Base-by-base conservation (phyloP, 179 eudicot species). In the Monotropa hypopitys region DNA sequence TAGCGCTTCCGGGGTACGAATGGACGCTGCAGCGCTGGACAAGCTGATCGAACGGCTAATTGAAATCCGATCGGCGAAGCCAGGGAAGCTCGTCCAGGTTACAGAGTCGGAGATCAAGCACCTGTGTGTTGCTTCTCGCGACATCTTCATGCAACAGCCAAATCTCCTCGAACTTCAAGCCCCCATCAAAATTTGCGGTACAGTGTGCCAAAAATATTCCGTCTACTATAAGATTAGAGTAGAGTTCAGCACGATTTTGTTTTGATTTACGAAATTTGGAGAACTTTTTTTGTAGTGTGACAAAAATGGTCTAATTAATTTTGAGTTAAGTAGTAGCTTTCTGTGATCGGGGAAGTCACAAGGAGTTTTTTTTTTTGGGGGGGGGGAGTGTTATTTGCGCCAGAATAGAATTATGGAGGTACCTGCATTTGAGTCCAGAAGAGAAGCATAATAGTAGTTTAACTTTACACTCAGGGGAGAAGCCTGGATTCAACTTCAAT, bases 181-280 rank as follows among this genome's bases (percentile, higher is more conserved):
- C 7, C 97, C 98, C 75, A 89, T 94, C 75, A 94, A 93, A 85
- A 90, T 90, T 82, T 94, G 98, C 77, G 97, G 97, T 91, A 89
- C 59, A 18, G 16, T 5, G 6, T 45, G 53, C 43, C 0, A 38
- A 5, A 1, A 23, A 7, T n/a, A 1, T 74, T 42, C 1, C 15
- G 11, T 42, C 21, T 26, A n/a, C 11, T 40, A 12, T 23, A 13
- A 18, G 28, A 11, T 61, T 45, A 56, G 30, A 10, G 49, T 8
- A 10, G 43, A 9, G 18, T 74, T 23, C 3, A 38, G 35, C 61
- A 9, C 20, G 6, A 32, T 21, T 54, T 74, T 16, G 50, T 45
- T 28, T 70, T 46, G 33, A 46, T 45, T 45, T 46, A 12, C 21
- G 75, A 8, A 61, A 47, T 49, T 47, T 49, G 28, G 21, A 28